Evolutionary conservation across 2,329 filamentous ascomycete species (phyloP).

Genomic region (Penicillium sp.): DNA sequence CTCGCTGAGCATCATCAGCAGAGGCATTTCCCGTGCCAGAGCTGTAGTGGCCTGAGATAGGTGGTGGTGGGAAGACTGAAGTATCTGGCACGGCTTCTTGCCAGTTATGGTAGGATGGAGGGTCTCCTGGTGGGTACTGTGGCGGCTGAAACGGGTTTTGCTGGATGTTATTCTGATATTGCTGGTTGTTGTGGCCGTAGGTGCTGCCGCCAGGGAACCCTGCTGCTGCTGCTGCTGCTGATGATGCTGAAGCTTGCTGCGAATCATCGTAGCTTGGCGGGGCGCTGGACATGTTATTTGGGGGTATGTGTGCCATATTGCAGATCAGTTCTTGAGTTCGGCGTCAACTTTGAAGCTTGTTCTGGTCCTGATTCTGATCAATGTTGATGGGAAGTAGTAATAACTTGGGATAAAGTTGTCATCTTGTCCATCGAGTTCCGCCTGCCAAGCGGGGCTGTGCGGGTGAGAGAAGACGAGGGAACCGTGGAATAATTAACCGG

Average conservation of each 20-base stretch:
- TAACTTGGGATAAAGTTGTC: constrained; percentile 7
- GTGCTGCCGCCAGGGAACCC: not conserved
- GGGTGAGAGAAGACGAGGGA: not conserved
- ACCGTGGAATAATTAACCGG: not conserved
- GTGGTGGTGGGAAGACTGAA: constrained; percentile 64
- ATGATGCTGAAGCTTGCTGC: constrained; percentile 8
- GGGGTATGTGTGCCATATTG: constrained; percentile 1
- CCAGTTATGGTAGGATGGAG: constrained; percentile 69
- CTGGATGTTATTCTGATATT: not conserved
- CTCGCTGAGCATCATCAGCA: constrained; percentile 59
- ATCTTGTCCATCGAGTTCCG: too few species aligned
- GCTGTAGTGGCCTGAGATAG: constrained; percentile 58
- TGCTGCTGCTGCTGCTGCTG: not conserved
- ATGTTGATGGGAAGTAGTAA: not conserved
- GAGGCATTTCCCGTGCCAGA: constrained; percentile 65
- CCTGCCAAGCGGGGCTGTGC: constrained; percentile 33
- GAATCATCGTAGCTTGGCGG: constrained; percentile 35
- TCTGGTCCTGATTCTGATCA: not conserved
- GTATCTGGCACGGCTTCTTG: constrained; percentile 64
- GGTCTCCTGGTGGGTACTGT: constrained; percentile 31
- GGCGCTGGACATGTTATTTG: not conserved
- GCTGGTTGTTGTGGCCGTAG: not conserved
- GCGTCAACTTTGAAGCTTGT: not conserved
- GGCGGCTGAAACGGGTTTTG: not conserved
- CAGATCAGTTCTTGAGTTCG: not conserved